Base-by-base conservation (phyloP, 176 grass and related monocot species). In the Zoysia pacifica region DNA sequence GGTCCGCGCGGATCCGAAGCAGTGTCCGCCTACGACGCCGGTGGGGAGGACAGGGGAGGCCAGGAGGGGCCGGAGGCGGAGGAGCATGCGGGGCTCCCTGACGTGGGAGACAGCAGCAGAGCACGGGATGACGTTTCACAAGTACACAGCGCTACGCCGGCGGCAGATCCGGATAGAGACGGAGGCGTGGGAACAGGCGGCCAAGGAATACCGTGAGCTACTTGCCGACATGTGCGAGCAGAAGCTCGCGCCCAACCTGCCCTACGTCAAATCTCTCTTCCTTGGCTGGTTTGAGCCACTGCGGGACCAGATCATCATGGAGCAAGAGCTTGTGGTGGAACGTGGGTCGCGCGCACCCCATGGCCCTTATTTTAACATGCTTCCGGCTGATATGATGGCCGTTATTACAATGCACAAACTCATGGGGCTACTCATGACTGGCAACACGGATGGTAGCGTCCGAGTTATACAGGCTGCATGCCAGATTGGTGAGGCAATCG, bases 321-420 rank as follows among this genome's bases (percentile, higher is more conserved):
- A 93, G 65, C 92, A 98, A 83, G 92, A 91, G 47, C 65, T 72
- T 8, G 79, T 91, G 54, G 75, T 71, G 4, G 72, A 62, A 51
- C 35, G 12, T 0, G 83, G 53, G n/a, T 37, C 62, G 37, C 83
- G 86, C 0, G 62, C 81, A 10, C 70, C 83, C 0, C 79, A 93
- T 37, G 83, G 40, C 0, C 71, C 81, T 0, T 89, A 68, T 45
- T 93, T 98, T 47, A 79, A 77, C 81, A 66, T 77, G 58, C 89
- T 98, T 11, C 95, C 92, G 0, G 90, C 95, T 0, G 95, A 98
- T 28, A 98, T 91, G 95, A 98, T 98, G 95, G 95, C 95, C 2
- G 90, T 98, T 42, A 98, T 98, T 68, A 94, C 95, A 40, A 98
- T 98, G 95, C 95, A 98, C 84, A 94, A 98, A 66, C 66, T 94